These are phyloP conservation scores for Porphyrellus cyaneotinctus DNA, from an alignment of 768 basidiomycete genomes.

Conservation along the genomic window DNA sequence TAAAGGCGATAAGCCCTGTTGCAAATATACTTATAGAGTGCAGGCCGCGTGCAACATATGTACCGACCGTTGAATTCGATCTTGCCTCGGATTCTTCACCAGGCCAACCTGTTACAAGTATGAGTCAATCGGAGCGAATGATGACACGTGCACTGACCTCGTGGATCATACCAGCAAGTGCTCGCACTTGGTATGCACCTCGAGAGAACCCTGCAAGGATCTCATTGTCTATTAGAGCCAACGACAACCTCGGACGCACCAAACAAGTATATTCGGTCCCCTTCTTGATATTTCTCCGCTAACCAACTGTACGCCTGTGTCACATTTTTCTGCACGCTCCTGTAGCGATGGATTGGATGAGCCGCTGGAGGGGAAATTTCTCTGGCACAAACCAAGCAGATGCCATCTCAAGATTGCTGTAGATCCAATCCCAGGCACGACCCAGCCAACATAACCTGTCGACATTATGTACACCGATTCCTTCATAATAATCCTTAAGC, in stretches of 20 bases:
- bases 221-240: neutral
- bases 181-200: slow-evolving; percentile 40
- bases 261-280: slow-evolving; percentile 34
- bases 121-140: neutral
- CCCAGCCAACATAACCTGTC: no score
- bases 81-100: neutral
- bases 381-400: slow-evolving; percentile 1
- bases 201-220: slow-evolving; percentile 36
- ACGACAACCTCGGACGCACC: slow-evolving; percentile 20
- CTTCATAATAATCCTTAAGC: no score
- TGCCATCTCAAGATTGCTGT: neutral
- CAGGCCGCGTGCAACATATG: neutral
- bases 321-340: slow-evolving; percentile 8
- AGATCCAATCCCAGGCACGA: neutral
- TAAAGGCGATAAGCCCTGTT: neutral
- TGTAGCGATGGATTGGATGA: neutral
- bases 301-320: slow-evolving; percentile 6
- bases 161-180: slow-evolving; percentile 36
- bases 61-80: neutral
- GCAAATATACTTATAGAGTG: neutral
- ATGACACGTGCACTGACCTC: slow-evolving; percentile 14
- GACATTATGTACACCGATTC: neutral
- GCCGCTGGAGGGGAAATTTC: neutral
- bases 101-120: neutral
- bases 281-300: neutral